phyloP scores from a whole-genome alignment of 2,329 filamentous ascomycete species.

The Cadophora luteo-olivacea region DNA sequence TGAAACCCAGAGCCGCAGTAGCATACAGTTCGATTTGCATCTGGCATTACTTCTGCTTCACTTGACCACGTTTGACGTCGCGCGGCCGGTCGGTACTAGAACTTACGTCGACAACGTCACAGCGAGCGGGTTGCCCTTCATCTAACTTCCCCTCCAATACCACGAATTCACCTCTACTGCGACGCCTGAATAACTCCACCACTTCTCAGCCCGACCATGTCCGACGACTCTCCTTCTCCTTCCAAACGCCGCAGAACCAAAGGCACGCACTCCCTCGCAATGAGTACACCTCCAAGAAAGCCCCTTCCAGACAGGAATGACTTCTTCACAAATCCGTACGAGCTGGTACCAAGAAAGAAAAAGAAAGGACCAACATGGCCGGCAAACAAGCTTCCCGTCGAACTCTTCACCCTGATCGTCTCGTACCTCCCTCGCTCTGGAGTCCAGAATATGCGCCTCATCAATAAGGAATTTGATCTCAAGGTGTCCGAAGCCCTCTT shows the following conservation, averaged over 20 bases:
- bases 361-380: conserved; percentile 45
- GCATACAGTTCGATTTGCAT: background rate
- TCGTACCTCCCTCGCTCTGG: conserved; percentile 61
- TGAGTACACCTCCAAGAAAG: background rate
- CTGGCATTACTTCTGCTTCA: background rate
- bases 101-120: background rate
- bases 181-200: background rate
- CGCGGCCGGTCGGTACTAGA: background rate
- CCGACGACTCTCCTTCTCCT: conserved; percentile 29
- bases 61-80: background rate
- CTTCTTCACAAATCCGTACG: background rate
- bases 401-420: conserved; percentile 66
- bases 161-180: background rate
- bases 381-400: conserved; percentile 57
- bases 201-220: conserved; percentile 22
- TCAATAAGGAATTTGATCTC: conserved; percentile 63
- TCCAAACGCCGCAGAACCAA: conserved; percentile 38
- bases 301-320: background rate
- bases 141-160: background rate
- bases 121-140: background rate
- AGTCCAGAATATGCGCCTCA: conserved; percentile 65
- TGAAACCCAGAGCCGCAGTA: background rate
- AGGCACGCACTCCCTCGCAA: conserved; percentile 18
- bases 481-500: conserved; percentile 66
- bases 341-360: background rate